Evolutionary conservation across 495 filamentous ascomycete genomes (phyloP).

Genomic region (Durotheca rogersii): DNA sequence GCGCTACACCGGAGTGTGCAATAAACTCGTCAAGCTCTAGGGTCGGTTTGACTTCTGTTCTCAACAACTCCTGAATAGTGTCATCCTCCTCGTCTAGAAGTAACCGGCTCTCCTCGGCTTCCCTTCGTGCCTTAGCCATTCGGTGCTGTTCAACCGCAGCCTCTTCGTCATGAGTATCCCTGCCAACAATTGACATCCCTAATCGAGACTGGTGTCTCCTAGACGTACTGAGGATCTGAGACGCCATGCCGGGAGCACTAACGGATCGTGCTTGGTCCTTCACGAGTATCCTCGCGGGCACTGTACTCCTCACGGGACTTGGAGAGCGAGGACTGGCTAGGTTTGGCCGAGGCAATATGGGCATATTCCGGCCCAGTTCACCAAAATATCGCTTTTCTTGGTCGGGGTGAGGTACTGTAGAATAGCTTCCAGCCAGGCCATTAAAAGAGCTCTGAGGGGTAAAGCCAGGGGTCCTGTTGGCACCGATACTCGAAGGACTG

Average conservation of each 20-base stretch:
- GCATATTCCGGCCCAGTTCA: conserved; percentile 57
- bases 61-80: conserved; percentile 50
- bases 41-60: conserved; percentile 49
- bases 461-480: conserved; percentile 55
- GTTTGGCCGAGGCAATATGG: conserved; percentile 60
- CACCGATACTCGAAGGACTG: conserved; percentile 52
- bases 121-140: conserved; percentile 46
- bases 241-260: conserved; percentile 57
- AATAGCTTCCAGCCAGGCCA: conserved; percentile 46
- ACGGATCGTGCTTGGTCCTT: conserved; percentile 56
- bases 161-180: conserved; percentile 35
- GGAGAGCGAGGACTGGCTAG: conserved; percentile 70
- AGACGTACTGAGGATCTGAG: conserved; percentile 42
- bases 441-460: conserved; percentile 71
- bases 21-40: conserved; percentile 61
- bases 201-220: conserved; percentile 31
- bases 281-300: conserved; percentile 49
- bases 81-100: conserved; percentile 60
- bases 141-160: conserved; percentile 43
- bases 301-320: conserved; percentile 65
- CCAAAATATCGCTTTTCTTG: conserved; percentile 59
- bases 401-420: conserved; percentile 48
- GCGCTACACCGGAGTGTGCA: conserved; percentile 65
- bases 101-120: conserved; percentile 49
- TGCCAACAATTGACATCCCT: conserved; percentile 23